Evolutionary conservation across 345 rosid genomes (phyloP), one percentile per base, ranked within the genome.

Genomic region (Geranium rotundifolium): DNA sequence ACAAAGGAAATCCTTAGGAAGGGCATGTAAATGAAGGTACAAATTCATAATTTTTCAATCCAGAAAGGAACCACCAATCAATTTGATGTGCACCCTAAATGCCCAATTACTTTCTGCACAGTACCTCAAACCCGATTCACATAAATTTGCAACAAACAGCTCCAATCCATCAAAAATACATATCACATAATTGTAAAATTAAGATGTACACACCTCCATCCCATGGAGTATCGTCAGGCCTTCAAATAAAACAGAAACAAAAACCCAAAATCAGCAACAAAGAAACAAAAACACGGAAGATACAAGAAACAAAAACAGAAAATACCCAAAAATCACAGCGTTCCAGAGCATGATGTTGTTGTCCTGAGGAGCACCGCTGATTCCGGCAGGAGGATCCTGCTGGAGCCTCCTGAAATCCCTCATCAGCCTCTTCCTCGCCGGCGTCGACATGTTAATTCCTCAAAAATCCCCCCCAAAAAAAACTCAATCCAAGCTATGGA

Each of bases 151-250:
- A 34, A 8, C 41, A 34, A 34, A 34, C 41, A 34, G 41, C 41
- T 34, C 41, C 41, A 34, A 34, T 34, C 41, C 41, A 34, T 0
- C 41, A 34, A 34, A 34, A 23, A 37, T 7, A 23, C 27, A 23
- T 23, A 23, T 23, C 2, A 12, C 52, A 46, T 0, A 46, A 46
- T 12, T 46, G 52, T 9, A 46, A 34, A 34, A 46, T 46, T 46
- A 46, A 46, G 15, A 71, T 64, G 31, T 30, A 66, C 80, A 71
- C 67, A 88, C 91, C 96, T 82, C 92, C 92, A 67, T 88, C 96
- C 92, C 96, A 88, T 0, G 91, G 87, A 29, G 86, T 79, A 72
- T 84, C 92, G 62, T 84, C 88, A 63, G 88, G 96, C 49, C 91
- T 85, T 82, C 78, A 75, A 84, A 46, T 57, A 54, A 72, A 69